Percentiles rank a stretch among this genome's conserved stretches.
These are phyloP conservation scores for Microbotryomycetes sp. DNA, from an alignment of 1,284 basidiomycete genomes.

Conservation along the genomic window DNA sequence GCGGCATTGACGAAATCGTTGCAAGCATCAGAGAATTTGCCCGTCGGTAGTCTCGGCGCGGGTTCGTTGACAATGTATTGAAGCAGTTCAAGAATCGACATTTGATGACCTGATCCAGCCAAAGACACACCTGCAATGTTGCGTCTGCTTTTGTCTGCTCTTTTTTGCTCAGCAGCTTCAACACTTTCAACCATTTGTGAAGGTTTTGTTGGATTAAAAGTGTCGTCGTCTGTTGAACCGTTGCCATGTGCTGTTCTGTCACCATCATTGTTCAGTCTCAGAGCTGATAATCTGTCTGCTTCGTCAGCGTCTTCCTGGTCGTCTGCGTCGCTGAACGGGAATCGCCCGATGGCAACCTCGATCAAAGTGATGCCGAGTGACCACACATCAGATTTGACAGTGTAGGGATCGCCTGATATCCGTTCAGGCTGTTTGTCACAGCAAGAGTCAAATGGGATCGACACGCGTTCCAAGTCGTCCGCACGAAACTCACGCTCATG, in stretches of 20 bases:
- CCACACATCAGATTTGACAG: conserved; percentile 97
- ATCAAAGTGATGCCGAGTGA: conserved; percentile 91
- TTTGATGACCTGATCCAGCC: conserved; percentile 84
- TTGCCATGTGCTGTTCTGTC: conserved; percentile 47
- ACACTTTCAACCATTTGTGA: conserved; percentile 27
- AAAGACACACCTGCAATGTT: conserved; percentile 66
- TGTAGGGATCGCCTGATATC: conserved; percentile 95
- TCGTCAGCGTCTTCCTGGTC: conserved; percentile 58
- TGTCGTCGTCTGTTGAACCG: conserved; percentile 25
- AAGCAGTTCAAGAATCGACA: conserved; percentile 92
- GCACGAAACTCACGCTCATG: conserved; percentile 84
- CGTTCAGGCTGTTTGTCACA: conserved; percentile 70
- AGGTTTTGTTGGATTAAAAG: conserved; percentile 33
- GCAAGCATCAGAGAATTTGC: conserved; percentile 38
- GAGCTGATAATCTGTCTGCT: conserved; percentile 50
- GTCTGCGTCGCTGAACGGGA: conserved; percentile 62
- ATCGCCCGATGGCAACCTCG: conserved; percentile 86
- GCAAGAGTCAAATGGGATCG: neutral
- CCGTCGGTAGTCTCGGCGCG: conserved; percentile 67
- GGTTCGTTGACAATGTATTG: conserved; percentile 98
- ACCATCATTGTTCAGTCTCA: conserved; percentile 42
- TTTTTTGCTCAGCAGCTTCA: conserved; percentile 26
- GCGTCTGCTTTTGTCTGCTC: conserved; percentile 39
- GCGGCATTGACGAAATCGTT: conserved; percentile 53
- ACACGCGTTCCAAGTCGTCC: too few species aligned